These are phyloP conservation scores for Massariosphaeria phaeospora DNA, from an alignment of 495 filamentous ascomycete species.

Conservation along the genomic window DNA sequence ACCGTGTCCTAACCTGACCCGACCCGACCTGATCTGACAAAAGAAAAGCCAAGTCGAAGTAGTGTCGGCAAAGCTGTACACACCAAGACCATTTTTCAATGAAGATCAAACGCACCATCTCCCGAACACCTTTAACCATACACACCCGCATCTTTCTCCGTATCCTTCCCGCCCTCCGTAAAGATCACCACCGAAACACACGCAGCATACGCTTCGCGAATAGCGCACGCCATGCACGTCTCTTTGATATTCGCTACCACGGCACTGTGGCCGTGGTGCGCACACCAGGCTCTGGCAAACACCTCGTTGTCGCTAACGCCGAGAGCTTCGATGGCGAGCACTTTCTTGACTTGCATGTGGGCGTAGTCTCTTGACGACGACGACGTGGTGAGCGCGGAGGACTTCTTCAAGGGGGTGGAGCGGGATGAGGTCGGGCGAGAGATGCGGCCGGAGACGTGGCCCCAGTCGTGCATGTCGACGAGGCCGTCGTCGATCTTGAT, in stretches of 20 bases:
- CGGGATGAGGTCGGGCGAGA: slow-evolving; percentile 23
- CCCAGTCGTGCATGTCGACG: slow-evolving; percentile 59
- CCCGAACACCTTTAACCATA: neutral
- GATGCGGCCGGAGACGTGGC: slow-evolving; percentile 31
- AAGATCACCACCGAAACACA: slow-evolving; percentile 65
- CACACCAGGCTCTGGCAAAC: slow-evolving; percentile 66
- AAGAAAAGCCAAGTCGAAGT: no score
- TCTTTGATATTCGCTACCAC: slow-evolving; percentile 59
- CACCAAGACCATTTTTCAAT: no score
- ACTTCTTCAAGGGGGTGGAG: slow-evolving; percentile 17
- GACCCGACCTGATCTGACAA: no score
- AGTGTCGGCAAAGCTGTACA: no score
- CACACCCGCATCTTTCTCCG: slow-evolving; percentile 32
- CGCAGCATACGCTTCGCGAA: slow-evolving; percentile 66
- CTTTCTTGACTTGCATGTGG: slow-evolving; percentile 48
- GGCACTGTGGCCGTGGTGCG: slow-evolving; percentile 62
- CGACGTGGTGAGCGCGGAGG: slow-evolving; percentile 14
- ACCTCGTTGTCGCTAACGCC: slow-evolving; percentile 69
- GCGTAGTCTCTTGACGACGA: slow-evolving; percentile 6
- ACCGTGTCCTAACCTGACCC: no score
- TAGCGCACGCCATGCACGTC: slow-evolving; percentile 69
- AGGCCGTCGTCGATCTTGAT: slow-evolving; percentile 54
- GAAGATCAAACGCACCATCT: neutral
- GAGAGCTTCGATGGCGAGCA: slow-evolving; percentile 65
- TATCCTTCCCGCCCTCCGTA: slow-evolving; percentile 45